These are phyloP conservation scores for Neostapfia colusana DNA, from an alignment of 176 grass and related monocot species.

Conservation along the genomic window DNA sequence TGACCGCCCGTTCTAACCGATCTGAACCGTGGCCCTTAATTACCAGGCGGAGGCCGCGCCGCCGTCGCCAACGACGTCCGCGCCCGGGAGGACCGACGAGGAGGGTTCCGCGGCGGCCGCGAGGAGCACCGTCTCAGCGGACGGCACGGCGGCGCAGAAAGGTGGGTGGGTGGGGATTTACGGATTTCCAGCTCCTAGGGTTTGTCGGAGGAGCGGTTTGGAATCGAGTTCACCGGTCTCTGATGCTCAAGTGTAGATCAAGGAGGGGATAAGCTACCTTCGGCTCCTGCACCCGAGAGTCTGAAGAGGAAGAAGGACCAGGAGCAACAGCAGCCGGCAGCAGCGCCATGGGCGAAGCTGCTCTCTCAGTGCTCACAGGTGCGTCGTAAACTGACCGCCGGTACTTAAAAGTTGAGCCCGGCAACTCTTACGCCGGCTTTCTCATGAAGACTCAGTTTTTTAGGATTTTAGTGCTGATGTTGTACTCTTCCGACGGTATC, in stretches of 20 bases:
- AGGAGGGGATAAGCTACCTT: conserved; percentile 39
- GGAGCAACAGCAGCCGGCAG: conserved; percentile 36
- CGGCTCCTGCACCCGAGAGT: conserved; percentile 21
- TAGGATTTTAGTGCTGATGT: background rate
- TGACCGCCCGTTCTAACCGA: conserved; percentile 29
- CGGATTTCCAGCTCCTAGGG: background rate
- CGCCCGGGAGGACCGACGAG: conserved; percentile 37
- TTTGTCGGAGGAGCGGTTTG: conserved; percentile 10
- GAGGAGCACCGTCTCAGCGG: conserved; percentile 33
- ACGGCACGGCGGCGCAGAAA: conserved; percentile 29
- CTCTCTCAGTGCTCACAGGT: conserved; percentile 91
- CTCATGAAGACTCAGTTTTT: conserved; percentile 20
- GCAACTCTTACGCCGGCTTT: conserved; percentile 17
- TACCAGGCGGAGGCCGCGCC: conserved; percentile 28
- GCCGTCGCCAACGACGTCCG: conserved; percentile 42
- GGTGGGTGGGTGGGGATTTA: conserved; percentile 41
- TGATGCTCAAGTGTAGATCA: conserved; percentile 57
- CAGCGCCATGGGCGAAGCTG: conserved; percentile 77
- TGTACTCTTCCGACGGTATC: background rate
- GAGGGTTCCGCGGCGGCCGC: conserved; percentile 20
- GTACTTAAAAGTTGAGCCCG: background rate
- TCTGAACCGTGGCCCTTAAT: conserved; percentile 31
- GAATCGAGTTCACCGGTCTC: conserved; percentile 37
- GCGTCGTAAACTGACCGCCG: background rate
- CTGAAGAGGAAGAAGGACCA: conserved; percentile 39